Percentiles rank a stretch among this genome's conserved stretches.
These are phyloP conservation scores for Nemania diffusa DNA, from an alignment of 2,329 filamentous ascomycete species.

Conservation along the genomic window DNA sequence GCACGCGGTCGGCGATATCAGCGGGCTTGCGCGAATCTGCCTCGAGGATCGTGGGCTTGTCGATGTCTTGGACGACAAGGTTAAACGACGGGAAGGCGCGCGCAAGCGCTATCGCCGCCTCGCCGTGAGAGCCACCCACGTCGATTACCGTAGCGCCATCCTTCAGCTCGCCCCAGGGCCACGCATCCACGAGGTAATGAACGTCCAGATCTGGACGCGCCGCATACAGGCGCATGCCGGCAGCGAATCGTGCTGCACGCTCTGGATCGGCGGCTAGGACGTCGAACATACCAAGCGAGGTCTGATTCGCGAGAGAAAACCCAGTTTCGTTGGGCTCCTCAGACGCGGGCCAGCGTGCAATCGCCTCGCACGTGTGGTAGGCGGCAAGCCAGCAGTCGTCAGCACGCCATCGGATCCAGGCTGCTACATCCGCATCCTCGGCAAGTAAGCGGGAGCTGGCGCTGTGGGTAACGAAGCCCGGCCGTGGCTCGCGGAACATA, in stretches of 20 bases:
- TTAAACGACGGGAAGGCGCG: neutral
- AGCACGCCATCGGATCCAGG: slow-evolving; percentile 5
- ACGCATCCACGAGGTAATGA: neutral
- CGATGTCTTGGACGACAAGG: slow-evolving; percentile 11
- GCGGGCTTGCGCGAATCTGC: neutral
- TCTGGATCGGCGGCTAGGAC: neutral
- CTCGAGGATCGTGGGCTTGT: neutral
- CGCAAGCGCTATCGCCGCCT: neutral
- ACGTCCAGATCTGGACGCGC: neutral
- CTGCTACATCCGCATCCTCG: neutral
- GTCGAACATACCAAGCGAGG: slow-evolving; percentile 2
- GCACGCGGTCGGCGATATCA: neutral
- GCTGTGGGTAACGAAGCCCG: neutral
- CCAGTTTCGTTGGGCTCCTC: neutral
- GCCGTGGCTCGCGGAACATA: neutral
- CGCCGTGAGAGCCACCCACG: slow-evolving; percentile 11
- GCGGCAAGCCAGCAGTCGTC: slow-evolving; percentile 4
- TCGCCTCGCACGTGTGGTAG: neutral
- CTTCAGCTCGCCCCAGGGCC: neutral
- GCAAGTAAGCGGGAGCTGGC: slow-evolving; percentile 2
- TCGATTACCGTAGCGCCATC: slow-evolving; percentile 7
- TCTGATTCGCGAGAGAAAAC: neutral
- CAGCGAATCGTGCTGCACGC: slow-evolving; percentile 10
- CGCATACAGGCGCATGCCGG: neutral
- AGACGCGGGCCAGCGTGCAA: slow-evolving; percentile 4